Percentiles rank a stretch among this genome's conserved stretches.
phyloP scores from a whole-genome alignment of 2,329 filamentous ascomycete genomes.

The Metarhizium guizhouense region DNA sequence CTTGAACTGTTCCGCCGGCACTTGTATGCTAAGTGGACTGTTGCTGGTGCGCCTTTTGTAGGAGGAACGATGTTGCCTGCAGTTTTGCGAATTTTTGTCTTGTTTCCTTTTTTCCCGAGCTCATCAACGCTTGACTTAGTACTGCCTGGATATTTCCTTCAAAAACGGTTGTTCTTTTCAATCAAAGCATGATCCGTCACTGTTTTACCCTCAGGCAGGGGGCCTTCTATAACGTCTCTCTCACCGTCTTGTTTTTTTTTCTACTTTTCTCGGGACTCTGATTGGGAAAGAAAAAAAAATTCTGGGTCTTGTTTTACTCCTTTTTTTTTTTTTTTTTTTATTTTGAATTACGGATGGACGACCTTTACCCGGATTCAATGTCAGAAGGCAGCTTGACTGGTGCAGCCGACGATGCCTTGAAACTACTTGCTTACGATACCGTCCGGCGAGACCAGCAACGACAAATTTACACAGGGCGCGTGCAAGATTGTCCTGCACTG shows the following conservation, averaged over 20 bases:
- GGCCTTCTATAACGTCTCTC: slow-evolving; percentile 19
- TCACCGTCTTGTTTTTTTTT: slow-evolving; percentile 13
- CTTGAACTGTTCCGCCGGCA: not conserved
- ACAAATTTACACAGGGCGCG: not conserved
- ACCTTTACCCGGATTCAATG: not conserved
- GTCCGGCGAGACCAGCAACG: not conserved
- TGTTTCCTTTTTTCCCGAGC: not conserved
- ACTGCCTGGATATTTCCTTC: slow-evolving; percentile 14
- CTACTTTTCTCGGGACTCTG: slow-evolving; percentile 6
- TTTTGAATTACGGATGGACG: not conserved
- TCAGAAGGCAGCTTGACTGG: not conserved
- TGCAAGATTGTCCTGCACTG: not conserved
- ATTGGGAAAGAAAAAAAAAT: not conserved
- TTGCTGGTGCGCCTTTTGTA: not conserved
- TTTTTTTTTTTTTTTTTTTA: not conserved
- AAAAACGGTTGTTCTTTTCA: slow-evolving; percentile 19
- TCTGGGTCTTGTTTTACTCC: not conserved
- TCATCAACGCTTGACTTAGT: not conserved
- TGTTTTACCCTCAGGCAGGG: slow-evolving; percentile 13
- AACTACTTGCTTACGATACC: not conserved
- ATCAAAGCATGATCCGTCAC: slow-evolving; percentile 17
- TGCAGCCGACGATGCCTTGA: not conserved
- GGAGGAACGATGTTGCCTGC: not conserved
- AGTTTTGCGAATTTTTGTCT: not conserved
- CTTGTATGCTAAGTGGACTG: too few species aligned